Evolutionary conservation across 192 early-diverging fungal species (phyloP).

Genomic region (Rhizophagus clarus): DNA sequence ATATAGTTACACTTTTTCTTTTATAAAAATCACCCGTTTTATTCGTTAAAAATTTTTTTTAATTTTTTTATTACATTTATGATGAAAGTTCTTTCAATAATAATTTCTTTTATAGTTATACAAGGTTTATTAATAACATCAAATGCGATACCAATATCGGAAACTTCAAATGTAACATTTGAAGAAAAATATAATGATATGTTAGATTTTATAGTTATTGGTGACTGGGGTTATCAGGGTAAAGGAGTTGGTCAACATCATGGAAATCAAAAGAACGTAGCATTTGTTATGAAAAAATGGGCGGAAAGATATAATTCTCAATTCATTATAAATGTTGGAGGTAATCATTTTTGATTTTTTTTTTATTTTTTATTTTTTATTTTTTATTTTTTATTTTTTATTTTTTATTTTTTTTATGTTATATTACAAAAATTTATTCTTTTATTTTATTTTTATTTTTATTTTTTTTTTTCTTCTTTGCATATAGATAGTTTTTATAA

Average conservation of each 20-base stretch:
- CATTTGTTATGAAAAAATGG: background rate
- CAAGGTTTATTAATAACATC: background rate
- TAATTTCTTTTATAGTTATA: background rate
- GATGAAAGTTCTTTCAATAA: background rate
- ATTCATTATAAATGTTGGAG: constrained; percentile 31
- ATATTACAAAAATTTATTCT: background rate
- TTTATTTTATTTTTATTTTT: background rate
- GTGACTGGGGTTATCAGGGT: constrained; percentile 21
- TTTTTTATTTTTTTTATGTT: background rate
- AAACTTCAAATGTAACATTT: background rate
- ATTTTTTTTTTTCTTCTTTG: background rate
- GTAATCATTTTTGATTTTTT: background rate
- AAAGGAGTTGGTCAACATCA: background rate
- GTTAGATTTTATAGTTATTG: constrained; percentile 14
- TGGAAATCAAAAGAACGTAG: background rate
- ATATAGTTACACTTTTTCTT: too few species aligned
- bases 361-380: background rate
- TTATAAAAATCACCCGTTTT: too few species aligned
- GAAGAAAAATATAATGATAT: constrained; percentile 16
- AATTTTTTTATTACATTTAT: too few species aligned
- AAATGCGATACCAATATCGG: background rate
- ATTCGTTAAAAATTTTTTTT: too few species aligned
- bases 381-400: background rate
- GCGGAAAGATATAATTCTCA: constrained; percentile 12
- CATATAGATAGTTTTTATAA: constrained; percentile 30